These are phyloP conservation scores for Podila epigama DNA, from an alignment of 192 early-diverging fungal genomes.

Conservation along the genomic window DNA sequence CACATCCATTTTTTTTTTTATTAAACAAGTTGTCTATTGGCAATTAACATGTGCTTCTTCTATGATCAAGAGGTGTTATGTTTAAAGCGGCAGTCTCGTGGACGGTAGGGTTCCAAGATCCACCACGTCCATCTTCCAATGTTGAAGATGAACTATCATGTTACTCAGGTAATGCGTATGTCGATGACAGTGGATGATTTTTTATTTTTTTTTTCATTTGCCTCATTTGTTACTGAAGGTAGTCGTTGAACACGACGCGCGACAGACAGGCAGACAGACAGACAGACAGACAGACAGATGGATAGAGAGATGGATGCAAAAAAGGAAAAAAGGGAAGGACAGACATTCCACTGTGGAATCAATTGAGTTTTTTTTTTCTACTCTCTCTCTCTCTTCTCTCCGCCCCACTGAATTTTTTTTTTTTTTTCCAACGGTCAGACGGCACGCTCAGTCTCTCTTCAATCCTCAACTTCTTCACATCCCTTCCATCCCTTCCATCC, in stretches of 20 bases:
- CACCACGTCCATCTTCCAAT: background rate
- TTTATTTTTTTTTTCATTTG: background rate
- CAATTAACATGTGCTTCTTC: background rate
- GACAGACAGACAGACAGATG: no score
- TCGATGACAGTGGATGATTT: background rate
- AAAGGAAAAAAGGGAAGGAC: no score
- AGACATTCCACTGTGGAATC: no score
- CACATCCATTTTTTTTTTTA: no score
- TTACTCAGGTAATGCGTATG: background rate
- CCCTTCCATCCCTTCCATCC: background rate
- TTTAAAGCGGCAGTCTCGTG: no score
- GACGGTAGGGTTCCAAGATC: no score
- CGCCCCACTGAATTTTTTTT: background rate
- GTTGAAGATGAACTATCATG: background rate
- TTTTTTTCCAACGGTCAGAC: background rate
- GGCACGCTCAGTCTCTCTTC: no score
- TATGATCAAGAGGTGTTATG: conserved; percentile 2
- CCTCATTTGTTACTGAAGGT: no score
- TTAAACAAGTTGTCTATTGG: background rate
- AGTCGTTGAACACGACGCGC: no score
- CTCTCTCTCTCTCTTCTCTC: background rate
- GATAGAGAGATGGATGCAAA: no score
- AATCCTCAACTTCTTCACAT: background rate
- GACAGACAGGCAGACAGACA: no score
- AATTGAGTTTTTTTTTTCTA: background rate